Percentiles rank a stretch among this genome's conserved stretches.
Evolutionary conservation across 2,329 filamentous ascomycete species (phyloP).

Genomic region (Laburnicola sp.): DNA sequence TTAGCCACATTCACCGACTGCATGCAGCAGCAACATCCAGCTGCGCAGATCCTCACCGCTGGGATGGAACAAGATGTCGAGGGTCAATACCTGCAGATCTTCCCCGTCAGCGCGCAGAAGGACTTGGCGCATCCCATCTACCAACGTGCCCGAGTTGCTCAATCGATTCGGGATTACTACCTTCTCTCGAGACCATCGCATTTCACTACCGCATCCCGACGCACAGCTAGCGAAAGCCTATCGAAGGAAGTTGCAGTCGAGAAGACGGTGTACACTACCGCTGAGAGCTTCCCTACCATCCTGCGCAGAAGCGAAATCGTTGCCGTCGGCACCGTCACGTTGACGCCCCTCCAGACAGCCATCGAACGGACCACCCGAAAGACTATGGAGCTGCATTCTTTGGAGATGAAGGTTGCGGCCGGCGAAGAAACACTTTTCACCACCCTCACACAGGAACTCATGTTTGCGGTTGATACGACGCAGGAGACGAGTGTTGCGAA

Average conservation of each 20-base stretch:
- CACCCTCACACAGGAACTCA: conserved; percentile 73
- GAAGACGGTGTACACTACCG: conserved; percentile 81
- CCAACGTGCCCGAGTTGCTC: conserved; percentile 81
- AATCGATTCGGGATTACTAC: conserved; percentile 83
- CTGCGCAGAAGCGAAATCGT: conserved; percentile 84
- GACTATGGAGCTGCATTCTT: conserved; percentile 76
- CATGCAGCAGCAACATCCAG: conserved; percentile 87
- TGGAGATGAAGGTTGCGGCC: conserved; percentile 74
- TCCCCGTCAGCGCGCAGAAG: conserved; percentile 77
- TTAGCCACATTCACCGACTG: conserved; percentile 83
- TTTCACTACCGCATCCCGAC: conserved; percentile 76
- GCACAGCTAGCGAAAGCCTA: conserved; percentile 68
- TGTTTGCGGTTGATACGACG: conserved; percentile 72
- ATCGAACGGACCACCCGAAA: conserved; percentile 89
- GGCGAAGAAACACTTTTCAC: conserved; percentile 72
- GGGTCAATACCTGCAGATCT: conserved; percentile 86
- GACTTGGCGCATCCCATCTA: conserved; percentile 82
- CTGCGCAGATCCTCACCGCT: conserved; percentile 75
- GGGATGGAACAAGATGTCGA: conserved; percentile 77
- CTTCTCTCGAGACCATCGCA: conserved; percentile 74
- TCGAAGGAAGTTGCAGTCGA: conserved; percentile 75
- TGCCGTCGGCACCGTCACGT: conserved; percentile 63
- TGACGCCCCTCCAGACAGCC: conserved; percentile 81
- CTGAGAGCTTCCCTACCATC: conserved; percentile 88
- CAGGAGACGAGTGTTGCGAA: conserved; percentile 77